phyloP scores from a whole-genome alignment of 305 asterid genomes.

The Solanum hybrid region DNA sequence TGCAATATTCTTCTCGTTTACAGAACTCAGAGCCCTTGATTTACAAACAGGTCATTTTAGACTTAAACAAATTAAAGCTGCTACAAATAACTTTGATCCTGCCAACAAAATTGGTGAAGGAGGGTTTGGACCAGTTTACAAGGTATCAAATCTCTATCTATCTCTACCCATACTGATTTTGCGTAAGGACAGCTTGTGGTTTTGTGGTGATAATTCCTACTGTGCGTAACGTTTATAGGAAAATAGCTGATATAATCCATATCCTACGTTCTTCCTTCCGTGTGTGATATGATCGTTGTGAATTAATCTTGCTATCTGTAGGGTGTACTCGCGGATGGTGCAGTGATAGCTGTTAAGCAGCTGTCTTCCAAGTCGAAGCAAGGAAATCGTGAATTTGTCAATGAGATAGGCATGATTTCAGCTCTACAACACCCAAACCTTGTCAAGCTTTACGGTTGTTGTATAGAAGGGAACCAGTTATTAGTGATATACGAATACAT shows the following conservation, averaged over 20 bases:
- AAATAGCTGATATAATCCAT: too few species aligned
- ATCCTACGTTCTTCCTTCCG: background rate
- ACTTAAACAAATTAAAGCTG: conserved; percentile 70
- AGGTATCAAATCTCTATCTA: conserved; percentile 26
- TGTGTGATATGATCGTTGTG: background rate
- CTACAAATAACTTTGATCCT: conserved; percentile 68
- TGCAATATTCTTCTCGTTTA: conserved; percentile 10
- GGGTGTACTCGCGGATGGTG: conserved; percentile 69
- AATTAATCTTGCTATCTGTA: conserved; percentile 13
- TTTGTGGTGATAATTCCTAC: background rate
- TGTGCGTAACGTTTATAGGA: background rate
- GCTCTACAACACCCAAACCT: conserved; percentile 83
- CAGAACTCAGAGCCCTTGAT: conserved; percentile 83
- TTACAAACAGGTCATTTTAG: conserved; percentile 78
- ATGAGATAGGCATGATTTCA: conserved; percentile 91
- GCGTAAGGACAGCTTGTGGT: background rate
- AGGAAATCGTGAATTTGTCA: conserved; percentile 84
- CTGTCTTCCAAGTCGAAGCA: conserved; percentile 84
- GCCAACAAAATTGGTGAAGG: conserved; percentile 94
- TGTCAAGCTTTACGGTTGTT: conserved; percentile 77
- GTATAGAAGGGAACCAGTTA: conserved; percentile 82
- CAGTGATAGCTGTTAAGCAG: conserved; percentile 77
- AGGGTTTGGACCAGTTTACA: conserved; percentile 91
- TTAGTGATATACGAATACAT: conserved; percentile 75
- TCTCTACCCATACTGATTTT: background rate